A percentile compares a stretch with the other conserved stretches of the same genome.
These are phyloP conservation scores for Lizanozyma gosingica DNA, from an alignment of 1,139 yeast species.

Conservation along the genomic window DNA sequence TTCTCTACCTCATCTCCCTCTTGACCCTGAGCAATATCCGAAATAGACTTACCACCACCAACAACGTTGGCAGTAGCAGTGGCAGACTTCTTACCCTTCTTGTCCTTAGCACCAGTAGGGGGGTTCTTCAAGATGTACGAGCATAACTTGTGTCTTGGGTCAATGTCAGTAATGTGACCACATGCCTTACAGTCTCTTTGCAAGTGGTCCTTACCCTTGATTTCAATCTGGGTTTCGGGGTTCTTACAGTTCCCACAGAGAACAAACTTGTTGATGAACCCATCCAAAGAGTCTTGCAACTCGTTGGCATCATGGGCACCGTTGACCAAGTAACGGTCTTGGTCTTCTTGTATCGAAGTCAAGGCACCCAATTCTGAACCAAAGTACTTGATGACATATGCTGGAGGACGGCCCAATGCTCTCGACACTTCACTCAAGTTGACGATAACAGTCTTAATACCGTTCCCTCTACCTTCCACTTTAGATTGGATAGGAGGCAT, in stretches of 20 bases:
- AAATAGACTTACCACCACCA: slow-evolving; percentile 77
- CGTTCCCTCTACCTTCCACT: slow-evolving; percentile 98
- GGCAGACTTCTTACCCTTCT: slow-evolving; percentile 63
- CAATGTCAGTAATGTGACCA: slow-evolving; percentile 81
- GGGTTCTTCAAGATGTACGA: slow-evolving; percentile 89
- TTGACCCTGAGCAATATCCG: slow-evolving; percentile 64
- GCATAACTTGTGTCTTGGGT: slow-evolving; percentile 79
- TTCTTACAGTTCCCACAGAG: slow-evolving; percentile 92
- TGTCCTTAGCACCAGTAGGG: slow-evolving; percentile 51
- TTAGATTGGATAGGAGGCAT: slow-evolving; percentile 97
- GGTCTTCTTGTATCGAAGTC: slow-evolving; percentile 69
- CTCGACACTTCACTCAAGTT: slow-evolving; percentile 91
- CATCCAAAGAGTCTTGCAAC: slow-evolving; percentile 90
- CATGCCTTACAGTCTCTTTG: slow-evolving; percentile 97
- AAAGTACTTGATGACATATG: slow-evolving; percentile 86
- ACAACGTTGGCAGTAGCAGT: slow-evolving; percentile 88
- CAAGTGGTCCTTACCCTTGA: slow-evolving; percentile 68
- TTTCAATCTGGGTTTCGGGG: slow-evolving; percentile 91
- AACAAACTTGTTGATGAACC: slow-evolving; percentile 86
- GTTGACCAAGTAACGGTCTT: slow-evolving; percentile 85
- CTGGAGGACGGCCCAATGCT: slow-evolving; percentile 87
- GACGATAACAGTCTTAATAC: slow-evolving; percentile 92
- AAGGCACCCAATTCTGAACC: slow-evolving; percentile 98
- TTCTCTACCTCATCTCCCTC: slow-evolving; percentile 31
- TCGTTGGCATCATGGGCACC: slow-evolving; percentile 91